Evolutionary conservation across 1,139 yeast genomes (phyloP).

Genomic region (Lodderomyces elongisporus): DNA sequence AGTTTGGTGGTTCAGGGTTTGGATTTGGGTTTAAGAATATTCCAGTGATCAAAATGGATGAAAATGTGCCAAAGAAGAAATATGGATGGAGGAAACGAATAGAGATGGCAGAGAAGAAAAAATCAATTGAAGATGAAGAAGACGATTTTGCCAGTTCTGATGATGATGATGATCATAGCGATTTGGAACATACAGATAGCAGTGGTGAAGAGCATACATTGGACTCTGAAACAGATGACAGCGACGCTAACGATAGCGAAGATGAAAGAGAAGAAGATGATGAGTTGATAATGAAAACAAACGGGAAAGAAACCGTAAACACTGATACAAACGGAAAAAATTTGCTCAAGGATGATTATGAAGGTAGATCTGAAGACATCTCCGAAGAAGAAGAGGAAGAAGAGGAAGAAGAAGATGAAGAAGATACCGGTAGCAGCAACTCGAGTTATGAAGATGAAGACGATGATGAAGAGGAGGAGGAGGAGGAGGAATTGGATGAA

Average conservation of each 20-base stretch:
- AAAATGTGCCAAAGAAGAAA: constrained; percentile 26
- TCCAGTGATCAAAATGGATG: constrained; percentile 29
- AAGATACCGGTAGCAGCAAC: too few relatives aligned
- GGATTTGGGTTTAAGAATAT: constrained; percentile 69
- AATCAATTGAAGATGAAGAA: constrained; percentile 26
- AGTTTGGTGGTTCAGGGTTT: constrained; percentile 52
- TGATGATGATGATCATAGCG: constrained; percentile 17
- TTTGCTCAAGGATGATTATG: constrained; percentile 4
- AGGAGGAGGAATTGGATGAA: constrained; percentile 17
- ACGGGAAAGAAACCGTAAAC: constrained; percentile 28
- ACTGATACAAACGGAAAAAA: background rate
- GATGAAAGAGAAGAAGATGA: constrained; percentile 8
- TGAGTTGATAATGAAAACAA: constrained; percentile 12
- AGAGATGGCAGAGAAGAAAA: constrained; percentile 34
- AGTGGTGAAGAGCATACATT: constrained; percentile 14
- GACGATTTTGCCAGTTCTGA: constrained; percentile 31
- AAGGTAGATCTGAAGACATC: constrained; percentile 32
- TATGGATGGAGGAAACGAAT: constrained; percentile 41
- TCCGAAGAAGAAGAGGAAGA: constrained; percentile 13
- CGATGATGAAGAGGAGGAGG: constrained; percentile 16
- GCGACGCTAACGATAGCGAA: constrained; percentile 12
- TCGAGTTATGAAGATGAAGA: constrained; percentile 15
- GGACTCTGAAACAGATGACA: constrained; percentile 11
- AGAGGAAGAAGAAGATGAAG: constrained; percentile 16
- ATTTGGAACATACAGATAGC: constrained; percentile 13